Evolutionary conservation across 371 early-diverging fungal species (phyloP).

Genomic region (Amoeboaphelidium protococcarum): DNA sequence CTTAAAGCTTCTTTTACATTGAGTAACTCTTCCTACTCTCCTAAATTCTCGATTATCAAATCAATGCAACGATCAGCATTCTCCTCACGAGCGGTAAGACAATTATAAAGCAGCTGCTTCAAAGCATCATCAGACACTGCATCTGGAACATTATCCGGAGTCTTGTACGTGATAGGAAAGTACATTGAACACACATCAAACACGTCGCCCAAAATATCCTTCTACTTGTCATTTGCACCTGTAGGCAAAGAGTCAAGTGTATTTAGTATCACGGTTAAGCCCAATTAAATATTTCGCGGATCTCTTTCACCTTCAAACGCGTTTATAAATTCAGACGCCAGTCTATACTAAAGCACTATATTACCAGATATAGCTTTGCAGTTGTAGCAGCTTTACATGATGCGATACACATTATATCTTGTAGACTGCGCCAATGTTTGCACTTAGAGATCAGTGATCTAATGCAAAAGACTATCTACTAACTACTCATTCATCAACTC

Average conservation of each 20-base stretch:
- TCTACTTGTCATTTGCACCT: neutral
- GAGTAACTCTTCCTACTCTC: too few species aligned
- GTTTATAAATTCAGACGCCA: conserved; percentile 54
- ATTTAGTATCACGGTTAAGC: conserved; percentile 37
- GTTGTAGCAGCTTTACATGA: too few species aligned
- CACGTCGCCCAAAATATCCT: conserved; percentile 25
- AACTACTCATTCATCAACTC: too few species aligned
- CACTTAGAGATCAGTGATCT: too few species aligned
- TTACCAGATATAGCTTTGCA: too few species aligned
- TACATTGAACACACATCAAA: conserved; percentile 91
- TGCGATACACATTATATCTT: too few species aligned
- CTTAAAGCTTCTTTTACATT: too few species aligned
- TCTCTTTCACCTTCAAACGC: conserved; percentile 93
- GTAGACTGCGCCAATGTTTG: too few species aligned
- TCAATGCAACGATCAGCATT: neutral
- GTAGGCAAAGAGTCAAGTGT: conserved; percentile 15
- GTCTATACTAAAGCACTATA: too few species aligned
- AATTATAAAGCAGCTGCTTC: conserved; percentile 32
- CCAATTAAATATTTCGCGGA: conserved; percentile 66
- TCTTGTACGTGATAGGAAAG: conserved; percentile 92
- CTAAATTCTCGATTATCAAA: neutral
- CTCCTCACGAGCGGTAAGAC: neutral
- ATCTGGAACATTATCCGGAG: conserved; percentile 73
- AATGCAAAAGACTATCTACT: too few species aligned
- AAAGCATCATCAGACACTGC: conserved; percentile 75